phyloP scores from a whole-genome alignment of 1,284 basidiomycete species.

The Tylopilus sp. region DNA sequence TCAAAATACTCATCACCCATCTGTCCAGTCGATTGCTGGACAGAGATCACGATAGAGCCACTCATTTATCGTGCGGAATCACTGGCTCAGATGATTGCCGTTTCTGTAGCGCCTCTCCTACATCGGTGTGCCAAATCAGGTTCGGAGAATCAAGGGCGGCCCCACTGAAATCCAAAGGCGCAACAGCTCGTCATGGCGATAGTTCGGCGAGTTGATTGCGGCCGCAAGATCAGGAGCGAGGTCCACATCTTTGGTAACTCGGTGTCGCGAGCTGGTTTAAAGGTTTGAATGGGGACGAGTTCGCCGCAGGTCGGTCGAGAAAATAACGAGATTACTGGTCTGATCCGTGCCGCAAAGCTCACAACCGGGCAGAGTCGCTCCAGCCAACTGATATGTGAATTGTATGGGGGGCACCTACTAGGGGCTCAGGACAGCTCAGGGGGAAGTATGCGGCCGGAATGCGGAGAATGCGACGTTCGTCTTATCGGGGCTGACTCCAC shows the following conservation, averaged over 20 bases:
- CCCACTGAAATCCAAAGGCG: neutral
- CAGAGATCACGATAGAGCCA: neutral
- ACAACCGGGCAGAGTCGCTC: too few relatives aligned
- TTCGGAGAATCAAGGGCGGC: neutral
- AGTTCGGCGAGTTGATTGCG: neutral
- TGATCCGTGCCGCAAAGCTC: too few relatives aligned
- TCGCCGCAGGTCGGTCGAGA: neutral
- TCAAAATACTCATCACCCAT: neutral
- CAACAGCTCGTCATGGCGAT: neutral
- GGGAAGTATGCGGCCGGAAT: neutral
- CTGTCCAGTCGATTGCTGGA: neutral
- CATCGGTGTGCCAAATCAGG: constrained; percentile 4
- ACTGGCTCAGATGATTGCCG: neutral
- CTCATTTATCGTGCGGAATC: too few relatives aligned
- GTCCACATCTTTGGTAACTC: neutral
- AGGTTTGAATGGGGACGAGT: neutral
- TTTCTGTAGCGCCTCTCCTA: neutral
- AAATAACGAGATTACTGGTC: too few relatives aligned
- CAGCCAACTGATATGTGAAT: neutral
- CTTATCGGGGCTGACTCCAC: constrained; percentile 7
- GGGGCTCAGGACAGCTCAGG: neutral
- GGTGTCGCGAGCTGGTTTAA: neutral
- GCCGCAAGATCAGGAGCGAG: neutral
- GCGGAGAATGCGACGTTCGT: neutral
- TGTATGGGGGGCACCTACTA: neutral